These are phyloP conservation scores for Gaeumannomyces sp. DNA, from an alignment of 2,329 filamentous ascomycete species.

Conservation along the genomic window DNA sequence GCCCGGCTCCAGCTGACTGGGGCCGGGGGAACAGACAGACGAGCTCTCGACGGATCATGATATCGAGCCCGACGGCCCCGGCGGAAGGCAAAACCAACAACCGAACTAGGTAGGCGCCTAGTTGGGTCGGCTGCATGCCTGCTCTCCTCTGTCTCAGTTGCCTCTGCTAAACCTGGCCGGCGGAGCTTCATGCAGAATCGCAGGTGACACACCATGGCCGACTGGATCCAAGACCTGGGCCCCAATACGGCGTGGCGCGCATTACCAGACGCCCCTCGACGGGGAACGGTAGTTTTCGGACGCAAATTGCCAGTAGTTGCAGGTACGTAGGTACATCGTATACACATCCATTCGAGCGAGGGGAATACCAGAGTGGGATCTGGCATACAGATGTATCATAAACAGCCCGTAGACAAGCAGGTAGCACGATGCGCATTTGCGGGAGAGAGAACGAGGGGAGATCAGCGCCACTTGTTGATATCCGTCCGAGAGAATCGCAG, in stretches of 20 bases:
- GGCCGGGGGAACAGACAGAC: no score
- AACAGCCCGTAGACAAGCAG: no score
- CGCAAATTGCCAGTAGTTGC: not conserved
- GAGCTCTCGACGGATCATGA: no score
- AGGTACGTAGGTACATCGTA: not conserved
- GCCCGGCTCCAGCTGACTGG: no score
- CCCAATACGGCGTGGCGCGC: not conserved
- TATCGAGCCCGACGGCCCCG: no score
- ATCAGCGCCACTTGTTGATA: not conserved
- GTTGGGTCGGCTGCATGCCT: not conserved
- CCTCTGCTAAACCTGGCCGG: not conserved
- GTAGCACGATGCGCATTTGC: no score
- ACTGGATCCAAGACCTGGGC: not conserved
- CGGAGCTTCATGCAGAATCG: constrained; percentile 1
- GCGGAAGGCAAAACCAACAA: not conserved
- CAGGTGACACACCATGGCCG: not conserved
- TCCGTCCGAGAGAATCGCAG: no score
- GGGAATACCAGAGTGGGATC: not conserved
- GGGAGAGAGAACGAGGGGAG: not conserved
- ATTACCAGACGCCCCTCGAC: not conserved
- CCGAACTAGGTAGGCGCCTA: not conserved
- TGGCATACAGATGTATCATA: not conserved
- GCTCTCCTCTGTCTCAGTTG: not conserved
- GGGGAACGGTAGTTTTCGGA: not conserved
- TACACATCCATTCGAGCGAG: no score